Evolutionary conservation across 352 stramenopile genomes (phyloP).

Genomic region (Globisporangium perplexum): DNA sequence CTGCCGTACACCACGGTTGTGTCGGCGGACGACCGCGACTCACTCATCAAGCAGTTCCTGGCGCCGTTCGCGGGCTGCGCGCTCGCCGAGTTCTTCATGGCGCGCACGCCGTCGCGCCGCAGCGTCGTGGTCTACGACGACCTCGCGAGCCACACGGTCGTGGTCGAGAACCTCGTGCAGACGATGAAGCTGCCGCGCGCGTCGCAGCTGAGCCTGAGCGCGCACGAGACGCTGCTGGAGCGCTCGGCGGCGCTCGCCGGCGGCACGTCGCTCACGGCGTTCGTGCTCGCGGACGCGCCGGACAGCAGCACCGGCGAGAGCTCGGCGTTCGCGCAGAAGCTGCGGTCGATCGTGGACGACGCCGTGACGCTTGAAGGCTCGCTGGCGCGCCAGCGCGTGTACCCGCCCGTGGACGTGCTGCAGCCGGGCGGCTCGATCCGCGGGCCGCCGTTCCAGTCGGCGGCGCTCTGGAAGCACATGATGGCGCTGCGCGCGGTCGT

Average conservation of each 20-base stretch:
- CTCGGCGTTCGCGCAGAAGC: conserved; percentile 56
- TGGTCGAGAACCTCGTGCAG: conserved; percentile 73
- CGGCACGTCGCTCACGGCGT: conserved; percentile 51
- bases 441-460: conserved; percentile 72
- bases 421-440: conserved; percentile 55
- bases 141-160: conserved; percentile 59
- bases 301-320: conserved; percentile 36
- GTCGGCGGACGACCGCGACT: conserved; percentile 55
- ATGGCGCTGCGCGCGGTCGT: conserved; percentile 53
- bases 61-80: conserved; percentile 75
- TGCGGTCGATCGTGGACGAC: conserved; percentile 74
- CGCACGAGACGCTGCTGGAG: conserved; percentile 69
- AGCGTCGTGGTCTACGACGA: conserved; percentile 81
- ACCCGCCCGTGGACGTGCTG: conserved; percentile 67
- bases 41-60: conserved; percentile 74
- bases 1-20: conserved; percentile 64
- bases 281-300: conserved; percentile 61
- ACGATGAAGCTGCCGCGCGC: conserved; percentile 55
- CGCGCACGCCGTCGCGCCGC: conserved; percentile 26
- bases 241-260: conserved; percentile 63
- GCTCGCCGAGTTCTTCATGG: conserved; percentile 67
- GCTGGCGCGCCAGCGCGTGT: conserved; percentile 47
- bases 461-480: conserved; percentile 61
- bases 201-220: conserved; percentile 58
- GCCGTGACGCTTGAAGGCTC: conserved; percentile 42